Percentiles rank a stretch among this genome's conserved stretches.
Evolutionary conservation across 192 early-diverging fungal genomes (phyloP).

Genomic region (Pilobolus umbonatus): DNA sequence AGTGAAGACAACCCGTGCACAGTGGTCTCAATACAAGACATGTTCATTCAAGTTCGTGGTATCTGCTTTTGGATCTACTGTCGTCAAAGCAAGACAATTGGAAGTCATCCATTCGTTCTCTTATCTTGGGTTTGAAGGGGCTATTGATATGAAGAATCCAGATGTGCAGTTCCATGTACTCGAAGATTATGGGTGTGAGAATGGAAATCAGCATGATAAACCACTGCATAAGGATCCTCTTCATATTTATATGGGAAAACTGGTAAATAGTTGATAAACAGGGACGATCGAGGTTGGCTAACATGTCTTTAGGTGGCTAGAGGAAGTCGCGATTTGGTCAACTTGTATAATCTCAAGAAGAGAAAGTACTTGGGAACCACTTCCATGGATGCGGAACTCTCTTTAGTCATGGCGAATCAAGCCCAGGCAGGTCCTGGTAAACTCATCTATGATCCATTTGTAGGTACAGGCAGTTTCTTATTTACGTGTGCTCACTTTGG

Average conservation of each 20-base stretch:
- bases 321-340: conserved; percentile 68
- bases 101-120: conserved; percentile 77
- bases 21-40: conserved; percentile 45
- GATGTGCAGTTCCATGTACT: conserved; percentile 68
- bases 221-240: conserved; percentile 1
- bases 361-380: conserved; percentile 93
- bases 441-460: conserved; percentile 93
- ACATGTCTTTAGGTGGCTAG: conserved; percentile 45
- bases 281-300: no score
- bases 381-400: conserved; percentile 97
- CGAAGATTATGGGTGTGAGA: conserved; percentile 71
- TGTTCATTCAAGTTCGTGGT: conserved; percentile 74
- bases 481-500: conserved; percentile 95
- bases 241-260: conserved; percentile 64
- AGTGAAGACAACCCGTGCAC: conserved; percentile 56
- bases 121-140: conserved; percentile 80
- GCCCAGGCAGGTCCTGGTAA: conserved; percentile 69
- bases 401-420: conserved; percentile 94
- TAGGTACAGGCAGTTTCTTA: conserved; percentile 92
- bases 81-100: conserved; percentile 69
- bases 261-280: conserved; percentile 32
- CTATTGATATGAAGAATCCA: conserved; percentile 79
- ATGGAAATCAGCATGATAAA: neutral
- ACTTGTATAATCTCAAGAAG: conserved; percentile 93
- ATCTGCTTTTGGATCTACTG: conserved; percentile 69